Base-by-base conservation (phyloP, 1,284 basidiomycete genomes). In the Macrocystidia cucumis region DNA sequence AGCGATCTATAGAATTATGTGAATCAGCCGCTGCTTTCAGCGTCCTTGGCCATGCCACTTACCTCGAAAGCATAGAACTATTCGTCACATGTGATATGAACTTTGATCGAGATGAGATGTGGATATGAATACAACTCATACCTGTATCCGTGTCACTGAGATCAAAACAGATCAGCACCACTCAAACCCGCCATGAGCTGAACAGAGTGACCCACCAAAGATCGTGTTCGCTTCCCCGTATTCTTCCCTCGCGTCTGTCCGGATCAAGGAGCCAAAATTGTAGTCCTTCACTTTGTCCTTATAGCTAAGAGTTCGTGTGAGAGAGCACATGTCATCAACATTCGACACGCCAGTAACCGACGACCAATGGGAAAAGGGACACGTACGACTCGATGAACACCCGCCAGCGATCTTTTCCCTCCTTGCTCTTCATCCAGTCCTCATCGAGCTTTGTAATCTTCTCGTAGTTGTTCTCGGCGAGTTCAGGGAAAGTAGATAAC, bases 201-300 rank as follows among this genome's bases (percentile, higher is more conserved):
- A 21, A 39, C 16, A 22, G 13, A 28, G 17, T 9, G 1, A 53
- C 71, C 45, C 57, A 87, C 93, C 91, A 53, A 99, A 95, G 43
- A 97, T 95, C 9, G 91, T 90, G 67, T 98, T 98, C 35, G 69
- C 76, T 67, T 98, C 87, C 7, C 78, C 81, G 61, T 98, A 99
- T 54, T 95, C 90, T 43, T 78, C 72, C 32, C 66, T 68, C 23
- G 82, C 72, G 54, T 96, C 78, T 36, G 76, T 83, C 34, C 96
- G 79, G 48, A 99, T 85, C 47, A 99, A 68, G 2, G 91, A 97
- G 20, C 96, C 96, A 63, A 98, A 97, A 71, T 98, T 98, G 66
- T 87, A 91, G 51, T 98, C 93, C 54, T 90, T 84, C 38, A 96
- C 66, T 51, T 80, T 83, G 44, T 85, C 80, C 62, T 91, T 82